Evolutionary conservation across 352 stramenopile species (phyloP).

Genomic region (Pythium brachiatum): DNA sequence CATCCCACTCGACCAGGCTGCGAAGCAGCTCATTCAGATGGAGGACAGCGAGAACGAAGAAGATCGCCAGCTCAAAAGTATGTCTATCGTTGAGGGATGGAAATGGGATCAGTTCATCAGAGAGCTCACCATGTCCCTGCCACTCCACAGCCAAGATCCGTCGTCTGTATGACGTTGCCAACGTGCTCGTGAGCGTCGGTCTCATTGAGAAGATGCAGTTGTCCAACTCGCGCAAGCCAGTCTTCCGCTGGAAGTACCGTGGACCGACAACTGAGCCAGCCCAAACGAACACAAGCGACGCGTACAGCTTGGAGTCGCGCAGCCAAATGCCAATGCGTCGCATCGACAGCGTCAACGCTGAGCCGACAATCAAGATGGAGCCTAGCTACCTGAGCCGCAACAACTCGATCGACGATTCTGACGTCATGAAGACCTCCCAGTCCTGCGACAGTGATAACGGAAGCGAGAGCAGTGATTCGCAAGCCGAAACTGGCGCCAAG

Average conservation of each 20-base stretch:
- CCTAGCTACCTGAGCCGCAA: conserved; percentile 9
- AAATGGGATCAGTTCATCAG: too few species aligned
- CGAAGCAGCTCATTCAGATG: conserved; percentile 92
- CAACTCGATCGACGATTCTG: conserved; percentile 7
- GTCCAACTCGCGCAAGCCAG: conserved; percentile 76
- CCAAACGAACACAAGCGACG: background rate
- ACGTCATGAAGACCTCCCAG: conserved; percentile 44
- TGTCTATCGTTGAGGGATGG: background rate
- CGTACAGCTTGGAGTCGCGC: background rate
- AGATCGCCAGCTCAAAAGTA: conserved; percentile 83
- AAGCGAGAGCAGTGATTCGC: conserved; percentile 54
- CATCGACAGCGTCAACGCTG: background rate
- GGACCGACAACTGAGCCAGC: background rate
- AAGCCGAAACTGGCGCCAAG: conserved; percentile 37
- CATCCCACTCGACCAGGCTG: conserved; percentile 92
- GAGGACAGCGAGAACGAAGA: conserved; percentile 74
- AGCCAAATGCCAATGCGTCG: conserved; percentile 12
- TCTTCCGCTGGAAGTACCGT: conserved; percentile 78
- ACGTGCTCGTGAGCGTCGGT: conserved; percentile 92
- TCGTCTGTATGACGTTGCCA: conserved; percentile 97
- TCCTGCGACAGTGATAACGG: conserved; percentile 64
- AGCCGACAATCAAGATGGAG: conserved; percentile 21
- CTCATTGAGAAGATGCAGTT: conserved; percentile 90
- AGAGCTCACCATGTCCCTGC: background rate
- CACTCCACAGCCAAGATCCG: conserved; percentile 89